These are phyloP conservation scores for Amanita rubescens DNA, from an alignment of 768 basidiomycete genomes.

Conservation along the genomic window DNA sequence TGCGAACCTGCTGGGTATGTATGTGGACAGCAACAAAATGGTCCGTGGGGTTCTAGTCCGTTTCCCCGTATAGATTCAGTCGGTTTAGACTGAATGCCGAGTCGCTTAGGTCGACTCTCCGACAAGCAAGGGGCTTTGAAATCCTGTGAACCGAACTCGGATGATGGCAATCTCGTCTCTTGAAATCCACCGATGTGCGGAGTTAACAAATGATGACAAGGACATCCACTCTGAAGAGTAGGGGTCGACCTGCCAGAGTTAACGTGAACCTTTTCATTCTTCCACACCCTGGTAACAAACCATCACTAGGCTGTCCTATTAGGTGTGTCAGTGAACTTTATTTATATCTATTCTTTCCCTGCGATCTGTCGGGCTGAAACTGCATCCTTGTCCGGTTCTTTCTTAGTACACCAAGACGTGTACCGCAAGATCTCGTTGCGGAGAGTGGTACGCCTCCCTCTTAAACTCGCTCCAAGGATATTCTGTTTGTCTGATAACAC, in stretches of 20 bases:
- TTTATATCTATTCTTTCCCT: constrained; percentile 24
- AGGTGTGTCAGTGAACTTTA: constrained; percentile 23
- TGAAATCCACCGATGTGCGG: constrained; percentile 28
- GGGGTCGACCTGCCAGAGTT: constrained; percentile 19
- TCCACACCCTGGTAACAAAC: constrained; percentile 38
- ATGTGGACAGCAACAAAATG: neutral
- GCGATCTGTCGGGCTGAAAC: constrained; percentile 26
- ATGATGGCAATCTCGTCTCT: constrained; percentile 22
- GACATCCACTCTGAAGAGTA: constrained; percentile 8
- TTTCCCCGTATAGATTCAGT: neutral
- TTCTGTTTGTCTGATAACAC: constrained; percentile 19
- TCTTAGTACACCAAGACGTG: constrained; percentile 15
- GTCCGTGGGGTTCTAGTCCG: neutral
- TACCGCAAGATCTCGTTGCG: neutral
- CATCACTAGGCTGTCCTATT: constrained; percentile 28
- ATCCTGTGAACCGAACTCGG: constrained; percentile 8
- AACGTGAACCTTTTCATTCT: constrained; percentile 25
- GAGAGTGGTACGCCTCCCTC: constrained; percentile 10
- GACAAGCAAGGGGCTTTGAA: constrained; percentile 28
- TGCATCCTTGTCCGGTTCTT: constrained; percentile 25
- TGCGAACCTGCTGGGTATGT: neutral
- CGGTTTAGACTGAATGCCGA: constrained; percentile 29
- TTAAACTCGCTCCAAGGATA: constrained; percentile 32
- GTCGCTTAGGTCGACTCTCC: constrained; percentile 31
- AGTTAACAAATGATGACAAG: constrained; percentile 17